Evolutionary conservation across 2,329 filamentous ascomycete genomes (phyloP).

Genomic region (Paraphaeosphaeria minitans): DNA sequence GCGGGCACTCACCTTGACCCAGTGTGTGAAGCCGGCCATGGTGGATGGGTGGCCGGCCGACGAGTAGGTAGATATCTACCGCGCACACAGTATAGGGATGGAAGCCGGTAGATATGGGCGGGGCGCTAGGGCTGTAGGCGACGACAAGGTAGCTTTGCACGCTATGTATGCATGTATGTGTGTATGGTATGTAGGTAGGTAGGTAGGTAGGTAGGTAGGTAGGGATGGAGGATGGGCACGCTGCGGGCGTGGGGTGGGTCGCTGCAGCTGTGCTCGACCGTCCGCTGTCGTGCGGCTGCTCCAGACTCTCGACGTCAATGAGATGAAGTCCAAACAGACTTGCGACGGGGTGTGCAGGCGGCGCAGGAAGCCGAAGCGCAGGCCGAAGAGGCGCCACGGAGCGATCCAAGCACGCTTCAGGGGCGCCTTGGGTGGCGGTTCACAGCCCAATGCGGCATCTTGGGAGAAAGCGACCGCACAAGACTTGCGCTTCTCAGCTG

Average conservation of each 20-base stretch:
- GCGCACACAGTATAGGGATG: too few species aligned
- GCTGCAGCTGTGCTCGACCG: conserved; percentile 1
- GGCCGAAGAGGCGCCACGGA: conserved; percentile 3
- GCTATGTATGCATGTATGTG: too few species aligned
- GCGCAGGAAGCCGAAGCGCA: conserved; percentile 7
- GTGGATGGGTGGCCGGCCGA: not conserved
- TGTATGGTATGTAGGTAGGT: too few species aligned
- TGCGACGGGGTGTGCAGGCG: conserved; percentile 5
- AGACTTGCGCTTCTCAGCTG: not conserved
- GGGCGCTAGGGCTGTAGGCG: not conserved
- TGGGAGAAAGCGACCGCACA: not conserved
- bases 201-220: too few species aligned
- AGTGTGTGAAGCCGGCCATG: conserved; percentile 43
- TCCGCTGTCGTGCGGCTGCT: not conserved
- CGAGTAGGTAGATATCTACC: too few species aligned
- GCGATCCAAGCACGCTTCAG: conserved; percentile 30
- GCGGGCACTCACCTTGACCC: conserved; percentile 37
- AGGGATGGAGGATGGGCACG: too few species aligned
- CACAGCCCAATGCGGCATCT: conserved; percentile 26
- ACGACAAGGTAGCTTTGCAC: not conserved
- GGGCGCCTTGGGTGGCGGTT: conserved; percentile 24
- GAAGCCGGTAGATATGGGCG: not conserved
- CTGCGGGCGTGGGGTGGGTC: not conserved
- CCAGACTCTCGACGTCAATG: not conserved
- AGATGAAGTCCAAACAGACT: conserved; percentile 21